Percentiles rank a stretch among this genome's conserved stretches.
phyloP scores from a whole-genome alignment of 768 basidiomycete species.

The Pholiota conissans region DNA sequence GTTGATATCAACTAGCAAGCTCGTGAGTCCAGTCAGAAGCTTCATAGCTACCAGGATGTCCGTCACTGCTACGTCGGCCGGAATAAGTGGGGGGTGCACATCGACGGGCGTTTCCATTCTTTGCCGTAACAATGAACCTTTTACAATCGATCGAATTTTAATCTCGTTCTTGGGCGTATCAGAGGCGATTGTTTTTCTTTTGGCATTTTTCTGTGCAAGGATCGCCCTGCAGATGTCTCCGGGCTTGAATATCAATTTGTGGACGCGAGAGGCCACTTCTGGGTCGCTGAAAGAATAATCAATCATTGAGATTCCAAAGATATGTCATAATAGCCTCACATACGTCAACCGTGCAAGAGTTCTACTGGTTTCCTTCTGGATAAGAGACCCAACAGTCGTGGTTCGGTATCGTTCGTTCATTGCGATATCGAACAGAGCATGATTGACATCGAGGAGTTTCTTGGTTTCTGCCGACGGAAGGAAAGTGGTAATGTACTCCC shows the following conservation, averaged over 20 bases:
- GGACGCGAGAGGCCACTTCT: slow-evolving; percentile 11
- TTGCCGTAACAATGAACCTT: neutral
- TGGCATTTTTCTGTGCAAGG: neutral
- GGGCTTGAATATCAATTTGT: slow-evolving; percentile 9
- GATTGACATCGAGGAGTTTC: slow-evolving; percentile 5
- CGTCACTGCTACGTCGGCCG: neutral
- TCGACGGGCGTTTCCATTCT: neutral
- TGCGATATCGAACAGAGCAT: neutral
- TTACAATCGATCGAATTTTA: neutral
- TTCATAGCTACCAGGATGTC: slow-evolving; percentile 14
- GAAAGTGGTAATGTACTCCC: slow-evolving; percentile 10
- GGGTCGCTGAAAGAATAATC: slow-evolving; percentile 7
- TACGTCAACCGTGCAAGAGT: neutral
- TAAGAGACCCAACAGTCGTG: neutral
- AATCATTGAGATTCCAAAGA: neutral
- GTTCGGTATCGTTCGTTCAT: neutral
- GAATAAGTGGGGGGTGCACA: neutral
- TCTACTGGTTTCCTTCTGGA: neutral
- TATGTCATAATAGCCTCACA: neutral
- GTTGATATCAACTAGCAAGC: slow-evolving; percentile 7
- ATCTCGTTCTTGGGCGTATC: neutral
- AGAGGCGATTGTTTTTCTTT: neutral
- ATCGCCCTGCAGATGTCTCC: slow-evolving; percentile 10
- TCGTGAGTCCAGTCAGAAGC: slow-evolving; percentile 7
- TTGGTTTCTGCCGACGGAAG: slow-evolving; percentile 2